Evolutionary conservation across 2,329 filamentous ascomycete species (phyloP), one percentile per base, ranked within the genome.

Genomic region (Alternaria viburni): DNA sequence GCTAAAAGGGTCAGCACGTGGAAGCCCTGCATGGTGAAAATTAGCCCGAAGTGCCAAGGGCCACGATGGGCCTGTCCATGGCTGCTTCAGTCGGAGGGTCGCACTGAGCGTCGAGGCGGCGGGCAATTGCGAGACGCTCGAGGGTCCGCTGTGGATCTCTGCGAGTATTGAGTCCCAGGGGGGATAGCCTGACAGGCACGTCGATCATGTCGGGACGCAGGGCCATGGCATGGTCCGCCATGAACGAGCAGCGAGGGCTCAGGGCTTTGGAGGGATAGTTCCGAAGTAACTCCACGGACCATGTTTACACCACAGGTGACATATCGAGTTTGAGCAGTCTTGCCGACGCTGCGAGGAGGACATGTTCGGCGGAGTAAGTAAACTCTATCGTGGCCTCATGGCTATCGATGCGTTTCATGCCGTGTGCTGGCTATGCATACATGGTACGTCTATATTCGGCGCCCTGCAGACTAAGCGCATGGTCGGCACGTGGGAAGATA

Each of bases 1-100:
- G 62, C 67, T 59, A 69, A 68, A 55, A 41, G 49, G 52, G 64
- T 57, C 62, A 65, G 68, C 71, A 74, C 71, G 71, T 74, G 71
- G 71, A 61, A 56, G 57, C 70, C 71, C 67, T 72, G 71, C 61
- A 59, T 64, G 28, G 12, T 55, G 50, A 43, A 56, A 62, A 62
- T 62, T 65, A 60, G 52, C 32, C 65, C 64, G 61, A 59, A 44
- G 45, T 45, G 55, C 55, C 47, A 58, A 54, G 56, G 52, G 19
- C 60, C 43, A 44, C 19, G 19, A 46, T 57, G 47, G 49, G 25
- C 54, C 54, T 57, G 54, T 51, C 46, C 54, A 47, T 41, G 60
- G 49, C 55, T 41, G 61, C 57, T 55, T 56, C 56, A 58, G 54
- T 58, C 54, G 54, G 46, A 62, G 47, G 50, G 51, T 36, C 61